Conservation (phyloP, 257 asterid genomes). For the Eucommia ulmoides region DNA sequence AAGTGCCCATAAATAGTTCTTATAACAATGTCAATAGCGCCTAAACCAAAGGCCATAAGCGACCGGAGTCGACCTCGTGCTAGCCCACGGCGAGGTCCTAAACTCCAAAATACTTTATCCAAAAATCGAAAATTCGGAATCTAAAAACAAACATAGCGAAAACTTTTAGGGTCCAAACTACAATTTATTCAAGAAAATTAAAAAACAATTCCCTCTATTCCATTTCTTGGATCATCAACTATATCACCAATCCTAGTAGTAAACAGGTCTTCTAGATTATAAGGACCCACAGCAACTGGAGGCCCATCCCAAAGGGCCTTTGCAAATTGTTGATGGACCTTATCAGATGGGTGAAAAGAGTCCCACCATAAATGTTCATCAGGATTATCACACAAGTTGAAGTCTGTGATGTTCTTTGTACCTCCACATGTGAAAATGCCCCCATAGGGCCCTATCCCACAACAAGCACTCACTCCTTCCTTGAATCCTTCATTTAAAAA, state of each 20-base stretch:
- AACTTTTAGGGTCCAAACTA: too few relatives aligned
- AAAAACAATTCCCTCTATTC: too few relatives aligned
- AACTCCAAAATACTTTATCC: too few relatives aligned
- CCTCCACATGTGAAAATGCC: constrained; percentile 44
- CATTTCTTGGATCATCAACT: constrained; percentile 20
- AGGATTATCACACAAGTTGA: constrained; percentile 26
- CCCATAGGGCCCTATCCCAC: constrained; percentile 44
- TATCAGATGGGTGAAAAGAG: constrained; percentile 38
- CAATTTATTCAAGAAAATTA: too few relatives aligned
- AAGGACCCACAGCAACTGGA: constrained; percentile 6
- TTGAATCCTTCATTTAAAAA: constrained; percentile 27
- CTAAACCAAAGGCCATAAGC: too few relatives aligned
- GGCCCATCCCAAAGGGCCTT: constrained; percentile 14
- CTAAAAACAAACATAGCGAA: too few relatives aligned
- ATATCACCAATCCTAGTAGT: constrained; percentile 11
- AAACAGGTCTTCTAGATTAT: constrained; percentile 13
- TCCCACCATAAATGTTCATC: constrained; percentile 37
- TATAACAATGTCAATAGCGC: too few relatives aligned
- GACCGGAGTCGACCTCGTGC: too few relatives aligned
- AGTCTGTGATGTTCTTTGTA: constrained; percentile 21
- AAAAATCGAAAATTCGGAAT: too few relatives aligned
- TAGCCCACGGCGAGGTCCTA: too few relatives aligned
- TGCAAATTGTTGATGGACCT: constrained; percentile 28
- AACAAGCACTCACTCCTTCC: constrained; percentile 43
- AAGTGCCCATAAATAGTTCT: too few relatives aligned